Base-by-base conservation (phyloP, 345 rosid genomes). In the Bruguiera sexangula region DNA sequence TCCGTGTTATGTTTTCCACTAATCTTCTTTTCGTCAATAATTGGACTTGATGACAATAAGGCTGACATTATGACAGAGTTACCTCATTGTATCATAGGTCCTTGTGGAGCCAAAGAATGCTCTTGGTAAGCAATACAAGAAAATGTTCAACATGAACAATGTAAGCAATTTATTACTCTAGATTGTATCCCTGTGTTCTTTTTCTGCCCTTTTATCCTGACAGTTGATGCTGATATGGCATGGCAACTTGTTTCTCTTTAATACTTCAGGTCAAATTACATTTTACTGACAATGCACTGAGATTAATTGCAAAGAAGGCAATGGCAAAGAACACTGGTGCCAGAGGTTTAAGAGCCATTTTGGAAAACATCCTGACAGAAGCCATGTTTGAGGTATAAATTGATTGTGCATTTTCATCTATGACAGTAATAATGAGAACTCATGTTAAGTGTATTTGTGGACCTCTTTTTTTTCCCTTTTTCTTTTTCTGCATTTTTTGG, bases 291-390 rank as follows among this genome's bases (percentile, higher is more conserved):
- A 85, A 83, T 68, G 96, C 99, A 13, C 83, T 94, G 34, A 84
- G 80, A 84, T 52, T 87, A 52, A 87, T 95, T 70, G 90, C 96
- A 26, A 87, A 79, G 76, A 91, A 81, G 73, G 96, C 96, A 8
- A 86, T 86, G 89, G 89, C 83, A 46, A 95, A 91, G 79, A 91
- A 91, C 63, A 95, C 96, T 1, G 96, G 96, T 66, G 97, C 98
- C 5, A 89, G 96, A 80, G 96, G 98, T 22, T 84, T 88, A 66
- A 84, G 97, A 82, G 88, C 97, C 81, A 76, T 94, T 66, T 83
- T 94, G 58, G 98, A 94, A 86, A 87, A 80, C 85, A 89, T 87
- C 75, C 88, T 94, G 7, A 91, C 88, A 22, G 96, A 94, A 84
- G 85, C 98, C 62, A 94, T 94, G 97, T 94, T 83, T 80, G 96